Evolutionary conservation across 306 rosid species (phyloP), one percentile per base, ranked within the genome.

Genomic region (Macrotyloma uniflorum): DNA sequence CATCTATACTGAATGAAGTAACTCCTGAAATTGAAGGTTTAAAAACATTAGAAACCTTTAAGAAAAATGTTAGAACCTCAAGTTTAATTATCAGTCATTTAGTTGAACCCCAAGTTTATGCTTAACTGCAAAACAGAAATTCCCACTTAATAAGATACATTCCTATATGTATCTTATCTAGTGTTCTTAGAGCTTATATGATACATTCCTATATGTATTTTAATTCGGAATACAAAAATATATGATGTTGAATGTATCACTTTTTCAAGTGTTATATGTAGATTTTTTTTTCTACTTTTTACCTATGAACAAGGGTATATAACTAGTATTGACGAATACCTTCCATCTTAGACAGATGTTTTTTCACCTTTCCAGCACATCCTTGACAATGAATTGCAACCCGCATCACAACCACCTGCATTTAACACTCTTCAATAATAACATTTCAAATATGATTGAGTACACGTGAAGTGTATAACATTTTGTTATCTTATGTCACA

Each of bases 301-400:
- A 53, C 12, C 42, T 40, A 15, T 36, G 46, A 38, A 24, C 43
- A 74, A 58, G 15, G 43, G 26, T 53, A 54, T 24, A 13, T 12
- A 66, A 38, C 15, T 53, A 54, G 66, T 54, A 26, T 23, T 18
- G 58, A 30, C 40, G 23, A 26, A 68, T 79, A 76, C 82, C 79
- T 82, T 94, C 97, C 97, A 94, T 94, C 78, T 89, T 94, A 6
- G 98, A 84, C 7, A 94, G 85, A 83, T 90, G 97, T 68, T 86
- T 94, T 83, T 92, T 92, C 70, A 94, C 91, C 85, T 90, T 94
- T 45, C 89, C 91, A 78, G 98, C 98, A 79, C 98, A 94, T 67
- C 98, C 98, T 83, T 94, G 97, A 75, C 98, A 94, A 55, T 94
- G 97, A 87, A 94, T 85, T 47, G 98, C 89, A 57, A 92, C 98